A percentile compares a stretch with the other conserved stretches of the same genome.
These are phyloP conservation scores for Pseudozyma sp. DNA, from an alignment of 1,284 basidiomycete species.

Conservation along the genomic window DNA sequence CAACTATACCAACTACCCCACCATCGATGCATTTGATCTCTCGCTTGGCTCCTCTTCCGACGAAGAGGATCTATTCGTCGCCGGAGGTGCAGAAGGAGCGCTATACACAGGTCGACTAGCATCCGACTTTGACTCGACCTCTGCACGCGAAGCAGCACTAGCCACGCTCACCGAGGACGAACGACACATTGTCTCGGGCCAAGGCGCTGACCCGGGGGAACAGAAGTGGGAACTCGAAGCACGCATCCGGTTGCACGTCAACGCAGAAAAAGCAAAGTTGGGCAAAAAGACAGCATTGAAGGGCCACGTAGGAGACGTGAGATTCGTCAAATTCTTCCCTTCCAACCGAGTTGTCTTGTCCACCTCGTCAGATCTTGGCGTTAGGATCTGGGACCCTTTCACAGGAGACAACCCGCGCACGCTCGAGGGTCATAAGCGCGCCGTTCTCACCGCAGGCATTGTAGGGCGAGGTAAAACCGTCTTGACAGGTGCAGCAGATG, in stretches of 20 bases:
- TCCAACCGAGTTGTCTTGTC: conserved; percentile 72
- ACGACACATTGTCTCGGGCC: conserved; percentile 13
- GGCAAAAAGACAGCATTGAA: conserved; percentile 39
- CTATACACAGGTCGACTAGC: conserved; percentile 30
- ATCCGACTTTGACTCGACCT: conserved; percentile 14
- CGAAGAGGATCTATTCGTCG: conserved; percentile 41
- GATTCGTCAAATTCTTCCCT: conserved; percentile 60
- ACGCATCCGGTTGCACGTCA: conserved; percentile 25
- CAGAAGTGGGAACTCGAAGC: conserved; percentile 44
- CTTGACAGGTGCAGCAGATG: conserved; percentile 75
- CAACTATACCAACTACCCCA: conserved; percentile 48
- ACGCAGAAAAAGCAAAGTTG: conserved; percentile 10
- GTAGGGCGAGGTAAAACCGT: conserved; percentile 77
- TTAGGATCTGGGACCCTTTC: conserved; percentile 75
- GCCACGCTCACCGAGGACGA: conserved; percentile 22
- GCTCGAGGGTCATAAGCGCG: conserved; percentile 78
- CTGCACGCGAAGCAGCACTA: conserved; percentile 10
- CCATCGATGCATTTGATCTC: conserved; percentile 51
- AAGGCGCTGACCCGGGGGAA: conserved; percentile 26
- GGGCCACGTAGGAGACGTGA: conserved; percentile 61
- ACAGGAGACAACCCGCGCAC: conserved; percentile 72
- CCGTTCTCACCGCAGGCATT: conserved; percentile 74
- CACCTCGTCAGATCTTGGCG: conserved; percentile 76
- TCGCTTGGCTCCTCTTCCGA: conserved; percentile 30
- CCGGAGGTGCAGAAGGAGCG: conserved; percentile 49